Evolutionary conservation across 805 yeast genomes (phyloP).

Genomic region (Candida silvicultrix): DNA sequence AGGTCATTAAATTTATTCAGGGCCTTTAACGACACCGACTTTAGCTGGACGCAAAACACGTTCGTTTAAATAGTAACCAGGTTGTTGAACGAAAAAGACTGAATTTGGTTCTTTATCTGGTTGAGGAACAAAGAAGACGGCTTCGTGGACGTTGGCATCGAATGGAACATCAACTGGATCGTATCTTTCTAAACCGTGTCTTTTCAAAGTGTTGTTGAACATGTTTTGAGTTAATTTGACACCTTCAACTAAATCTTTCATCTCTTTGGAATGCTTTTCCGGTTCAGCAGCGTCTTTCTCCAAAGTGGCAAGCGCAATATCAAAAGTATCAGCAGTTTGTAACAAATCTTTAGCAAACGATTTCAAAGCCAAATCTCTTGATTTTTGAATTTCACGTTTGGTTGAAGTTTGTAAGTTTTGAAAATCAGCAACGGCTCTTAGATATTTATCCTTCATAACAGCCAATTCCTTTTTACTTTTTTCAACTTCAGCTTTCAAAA

Average conservation of each 20-base stretch:
- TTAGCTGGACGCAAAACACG: slow-evolving; percentile 53
- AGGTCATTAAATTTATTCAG: slow-evolving; percentile 6
- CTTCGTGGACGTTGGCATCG: slow-evolving; percentile 50
- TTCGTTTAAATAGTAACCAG: slow-evolving; percentile 43
- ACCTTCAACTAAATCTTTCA: slow-evolving; percentile 44
- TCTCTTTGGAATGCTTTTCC: slow-evolving; percentile 28
- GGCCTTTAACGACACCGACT: slow-evolving; percentile 47
- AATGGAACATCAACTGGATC: slow-evolving; percentile 43
- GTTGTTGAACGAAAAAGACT: slow-evolving; percentile 48
- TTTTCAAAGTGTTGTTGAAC: slow-evolving; percentile 42
- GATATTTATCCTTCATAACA: slow-evolving; percentile 20
- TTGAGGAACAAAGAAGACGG: slow-evolving; percentile 45
- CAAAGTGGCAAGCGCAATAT: slow-evolving; percentile 21
- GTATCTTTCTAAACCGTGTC: slow-evolving; percentile 42
- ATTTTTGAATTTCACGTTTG: slow-evolving; percentile 23
- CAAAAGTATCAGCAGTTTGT: slow-evolving; percentile 24
- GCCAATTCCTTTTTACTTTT: slow-evolving; percentile 20
- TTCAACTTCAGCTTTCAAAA: slow-evolving; percentile 12
- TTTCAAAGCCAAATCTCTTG: slow-evolving; percentile 23
- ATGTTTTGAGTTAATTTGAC: slow-evolving; percentile 43
- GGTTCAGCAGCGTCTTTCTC: slow-evolving; percentile 18
- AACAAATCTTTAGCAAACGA: slow-evolving; percentile 23
- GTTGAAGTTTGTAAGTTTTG: slow-evolving; percentile 24
- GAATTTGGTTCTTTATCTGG: slow-evolving; percentile 50
- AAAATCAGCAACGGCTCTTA: slow-evolving; percentile 24